These are phyloP conservation scores for Saccharomyces uvarum DNA, from an alignment of 1,139 yeast genomes.

Conservation along the genomic window DNA sequence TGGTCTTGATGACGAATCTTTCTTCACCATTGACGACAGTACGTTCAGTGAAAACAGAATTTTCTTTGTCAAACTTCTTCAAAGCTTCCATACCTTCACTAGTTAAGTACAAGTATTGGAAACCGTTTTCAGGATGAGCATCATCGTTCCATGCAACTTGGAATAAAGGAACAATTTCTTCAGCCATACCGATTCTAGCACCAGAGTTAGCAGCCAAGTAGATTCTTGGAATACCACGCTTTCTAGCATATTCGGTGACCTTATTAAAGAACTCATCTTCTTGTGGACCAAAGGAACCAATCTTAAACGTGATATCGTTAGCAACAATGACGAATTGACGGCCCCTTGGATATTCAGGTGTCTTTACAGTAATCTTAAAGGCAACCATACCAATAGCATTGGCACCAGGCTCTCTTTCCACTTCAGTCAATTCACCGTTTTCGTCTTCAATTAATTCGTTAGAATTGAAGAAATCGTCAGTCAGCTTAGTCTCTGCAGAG, in stretches of 20 bases:
- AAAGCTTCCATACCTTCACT: conserved; percentile 57
- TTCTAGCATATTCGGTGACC: conserved; percentile 87
- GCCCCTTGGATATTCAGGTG: conserved; percentile 96
- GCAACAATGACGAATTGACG: conserved; percentile 90
- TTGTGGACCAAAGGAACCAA: conserved; percentile 97
- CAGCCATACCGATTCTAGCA: conserved; percentile 97
- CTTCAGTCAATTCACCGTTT: conserved; percentile 75
- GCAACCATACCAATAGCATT: conserved; percentile 97
- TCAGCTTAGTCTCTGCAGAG: conserved; percentile 48
- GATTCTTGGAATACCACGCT: conserved; percentile 86
- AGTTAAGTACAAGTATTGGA: conserved; percentile 76
- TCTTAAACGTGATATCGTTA: conserved; percentile 92
- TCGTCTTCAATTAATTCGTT: conserved; percentile 78
- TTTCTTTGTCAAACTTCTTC: conserved; percentile 50
- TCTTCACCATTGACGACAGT: conserved; percentile 78
- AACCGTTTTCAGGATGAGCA: conserved; percentile 72
- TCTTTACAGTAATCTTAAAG: conserved; percentile 80
- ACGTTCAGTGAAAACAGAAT: conserved; percentile 67
- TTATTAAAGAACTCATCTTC: conserved; percentile 87
- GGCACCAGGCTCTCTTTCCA: conserved; percentile 92
- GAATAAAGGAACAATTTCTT: conserved; percentile 81
- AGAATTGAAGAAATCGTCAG: conserved; percentile 71
- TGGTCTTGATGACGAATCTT: conserved; percentile 71
- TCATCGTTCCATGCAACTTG: conserved; percentile 90
- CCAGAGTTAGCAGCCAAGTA: conserved; percentile 97